A percentile compares a stretch with the other conserved stretches of the same genome.
Conservation (phyloP, 106 monocot species). For the Dendrobium officinale region DNA sequence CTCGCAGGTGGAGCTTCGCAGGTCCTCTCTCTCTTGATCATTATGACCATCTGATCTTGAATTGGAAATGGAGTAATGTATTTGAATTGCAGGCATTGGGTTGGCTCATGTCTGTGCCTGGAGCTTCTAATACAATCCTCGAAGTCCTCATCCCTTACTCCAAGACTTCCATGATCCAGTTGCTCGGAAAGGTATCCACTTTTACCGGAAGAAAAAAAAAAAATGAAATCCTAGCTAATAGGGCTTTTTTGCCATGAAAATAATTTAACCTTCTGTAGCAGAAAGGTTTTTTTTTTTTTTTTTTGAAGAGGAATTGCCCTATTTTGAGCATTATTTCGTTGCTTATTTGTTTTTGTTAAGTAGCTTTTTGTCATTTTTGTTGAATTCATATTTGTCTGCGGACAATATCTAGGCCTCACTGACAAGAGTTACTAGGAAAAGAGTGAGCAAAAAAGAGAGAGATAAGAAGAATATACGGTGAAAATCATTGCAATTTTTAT, state of each 20-base stretch:
- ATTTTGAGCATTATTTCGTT: neutral
- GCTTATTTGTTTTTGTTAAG: neutral
- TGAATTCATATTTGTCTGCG: no score
- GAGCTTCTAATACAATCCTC: conserved; percentile 81
- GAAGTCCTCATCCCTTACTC: conserved; percentile 88
- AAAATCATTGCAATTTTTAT: no score
- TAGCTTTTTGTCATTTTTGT: neutral
- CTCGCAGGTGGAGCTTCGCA: conserved; percentile 91
- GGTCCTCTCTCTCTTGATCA: conserved; percentile 27
- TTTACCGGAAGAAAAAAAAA: neutral
- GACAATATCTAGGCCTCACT: no score
- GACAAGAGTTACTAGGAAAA: no score
- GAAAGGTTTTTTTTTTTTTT: no score
- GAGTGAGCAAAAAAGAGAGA: no score
- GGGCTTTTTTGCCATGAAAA: neutral
- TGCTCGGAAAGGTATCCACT: conserved; percentile 69
- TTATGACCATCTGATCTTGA: neutral
- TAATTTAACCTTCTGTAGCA: neutral
- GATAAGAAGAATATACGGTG: no score
- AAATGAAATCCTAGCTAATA: neutral
- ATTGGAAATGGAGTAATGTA: neutral
- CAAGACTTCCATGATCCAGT: conserved; percentile 55
- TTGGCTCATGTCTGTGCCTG: conserved; percentile 86
- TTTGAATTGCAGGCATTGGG: conserved; percentile 50
- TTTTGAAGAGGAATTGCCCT: no score